These are phyloP conservation scores for Beauveria australis DNA, from an alignment of 2,329 filamentous ascomycete genomes.

Conservation along the genomic window DNA sequence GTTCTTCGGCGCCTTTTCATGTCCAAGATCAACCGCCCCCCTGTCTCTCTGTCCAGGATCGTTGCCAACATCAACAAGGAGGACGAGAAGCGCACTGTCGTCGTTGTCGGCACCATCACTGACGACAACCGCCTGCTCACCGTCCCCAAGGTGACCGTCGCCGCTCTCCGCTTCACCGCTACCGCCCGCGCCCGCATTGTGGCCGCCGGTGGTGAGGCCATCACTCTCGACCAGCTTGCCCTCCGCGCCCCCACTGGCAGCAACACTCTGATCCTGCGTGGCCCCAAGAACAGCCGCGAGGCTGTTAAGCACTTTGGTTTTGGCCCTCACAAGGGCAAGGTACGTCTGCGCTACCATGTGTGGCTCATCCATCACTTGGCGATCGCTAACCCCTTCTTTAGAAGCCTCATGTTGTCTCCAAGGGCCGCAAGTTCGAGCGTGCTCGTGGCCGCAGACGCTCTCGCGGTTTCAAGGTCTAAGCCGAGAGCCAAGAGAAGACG, in stretches of 20 bases:
- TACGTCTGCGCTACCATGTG: constrained; percentile 32
- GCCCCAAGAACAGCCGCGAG: constrained; percentile 97
- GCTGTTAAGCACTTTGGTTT: constrained; percentile 99
- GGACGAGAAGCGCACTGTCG: constrained; percentile 75
- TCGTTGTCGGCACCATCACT: constrained; percentile 90
- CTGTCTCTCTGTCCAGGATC: constrained; percentile 90
- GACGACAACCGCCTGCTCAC: constrained; percentile 92
- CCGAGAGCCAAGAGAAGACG: neutral
- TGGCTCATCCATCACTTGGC: neutral
- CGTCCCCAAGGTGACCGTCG: constrained; percentile 87
- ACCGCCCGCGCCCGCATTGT: constrained; percentile 89
- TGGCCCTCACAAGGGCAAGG: constrained; percentile 96
- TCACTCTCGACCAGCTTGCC: constrained; percentile 96
- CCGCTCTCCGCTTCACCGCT: constrained; percentile 92
- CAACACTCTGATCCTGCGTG: constrained; percentile 95
- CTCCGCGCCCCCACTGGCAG: constrained; percentile 88
- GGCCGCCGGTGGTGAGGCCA: constrained; percentile 86
- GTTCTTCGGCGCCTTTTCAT: constrained; percentile 95
- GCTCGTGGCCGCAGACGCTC: constrained; percentile 98
- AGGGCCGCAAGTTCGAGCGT: constrained; percentile 99
- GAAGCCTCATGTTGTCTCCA: constrained; percentile 96
- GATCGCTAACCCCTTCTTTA: constrained; percentile 34
- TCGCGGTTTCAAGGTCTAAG: constrained; percentile 99
- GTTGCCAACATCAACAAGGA: constrained; percentile 59
- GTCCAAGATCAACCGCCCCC: constrained; percentile 96